A percentile compares a stretch with the other conserved stretches of the same genome.
Conservation (phyloP, 257 asterid species). For the Sherardia arvensis region DNA sequence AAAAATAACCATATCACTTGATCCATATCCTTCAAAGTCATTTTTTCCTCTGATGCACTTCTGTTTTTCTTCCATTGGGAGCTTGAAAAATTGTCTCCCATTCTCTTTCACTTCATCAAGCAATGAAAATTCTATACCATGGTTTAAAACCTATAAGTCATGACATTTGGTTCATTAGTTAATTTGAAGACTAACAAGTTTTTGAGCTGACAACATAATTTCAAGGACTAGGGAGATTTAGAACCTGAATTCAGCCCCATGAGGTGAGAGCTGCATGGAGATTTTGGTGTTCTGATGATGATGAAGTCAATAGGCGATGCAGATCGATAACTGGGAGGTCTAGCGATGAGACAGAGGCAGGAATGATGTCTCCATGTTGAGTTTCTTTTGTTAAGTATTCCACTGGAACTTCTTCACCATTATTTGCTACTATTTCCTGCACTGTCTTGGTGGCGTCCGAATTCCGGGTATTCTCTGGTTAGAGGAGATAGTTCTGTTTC, state of each 20-base stretch:
- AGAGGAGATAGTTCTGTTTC: not conserved
- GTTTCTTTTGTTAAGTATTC: conserved; percentile 25
- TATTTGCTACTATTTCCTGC: conserved; percentile 30
- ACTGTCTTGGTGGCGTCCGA: conserved; percentile 17
- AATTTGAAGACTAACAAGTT: not conserved
- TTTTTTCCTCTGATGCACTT: conserved; percentile 23
- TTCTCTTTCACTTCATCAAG: conserved; percentile 32
- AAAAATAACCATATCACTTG: conserved; percentile 36
- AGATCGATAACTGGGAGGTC: conserved; percentile 43
- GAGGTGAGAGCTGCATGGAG: conserved; percentile 44
- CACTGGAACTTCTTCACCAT: conserved; percentile 32
- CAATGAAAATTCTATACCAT: conserved; percentile 35
- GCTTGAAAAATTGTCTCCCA: conserved; percentile 34
- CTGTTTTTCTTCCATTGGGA: conserved; percentile 49
- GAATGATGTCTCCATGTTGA: conserved; percentile 20
- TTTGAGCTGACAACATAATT: not conserved
- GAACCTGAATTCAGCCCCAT: conserved; percentile 66
- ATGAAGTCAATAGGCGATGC: conserved; percentile 15
- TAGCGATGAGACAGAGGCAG: conserved; percentile 14
- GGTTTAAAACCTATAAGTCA: conserved; percentile 50
- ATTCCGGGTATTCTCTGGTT: conserved; percentile 14
- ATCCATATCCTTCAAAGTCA: conserved; percentile 52
- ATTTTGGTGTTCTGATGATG: conserved; percentile 28
- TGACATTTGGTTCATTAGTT: not conserved
- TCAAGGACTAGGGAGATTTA: not conserved